These are phyloP conservation scores for Aotearoamyces nothofagi DNA, from an alignment of 2,329 filamentous ascomycete species.

Conservation along the genomic window DNA sequence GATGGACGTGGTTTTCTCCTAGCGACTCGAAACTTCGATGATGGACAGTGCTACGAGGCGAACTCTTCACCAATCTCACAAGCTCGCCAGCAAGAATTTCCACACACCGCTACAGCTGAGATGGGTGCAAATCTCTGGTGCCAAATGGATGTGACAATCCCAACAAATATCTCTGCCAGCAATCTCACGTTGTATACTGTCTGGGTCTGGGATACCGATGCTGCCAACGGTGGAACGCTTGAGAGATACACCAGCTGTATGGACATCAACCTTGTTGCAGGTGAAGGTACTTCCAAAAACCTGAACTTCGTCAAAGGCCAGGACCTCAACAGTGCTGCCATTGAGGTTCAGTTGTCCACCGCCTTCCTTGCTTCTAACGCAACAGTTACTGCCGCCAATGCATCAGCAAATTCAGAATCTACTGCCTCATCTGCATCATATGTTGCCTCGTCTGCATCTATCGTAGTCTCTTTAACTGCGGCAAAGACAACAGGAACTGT, in stretches of 20 bases:
- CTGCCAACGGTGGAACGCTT: conserved; percentile 30
- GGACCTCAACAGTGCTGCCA: conserved; percentile 27
- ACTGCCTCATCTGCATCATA: conserved; percentile 5
- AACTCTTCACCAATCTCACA: conserved; percentile 33
- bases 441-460: conserved; percentile 3
- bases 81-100: conserved; percentile 40
- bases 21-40: conserved; percentile 69
- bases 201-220: conserved; percentile 75
- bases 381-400: conserved; percentile 2
- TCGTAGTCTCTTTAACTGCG: conserved; percentile 4
- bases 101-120: conserved; percentile 31
- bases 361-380: conserved; percentile 12
- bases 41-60: conserved; percentile 76
- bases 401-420: conserved; percentile 5
- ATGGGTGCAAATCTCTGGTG: conserved; percentile 54
- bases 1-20: conserved; percentile 65
- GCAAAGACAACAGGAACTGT: conserved; percentile 6
- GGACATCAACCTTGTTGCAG: conserved; percentile 25
- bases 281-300: conserved; percentile 7
- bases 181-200: conserved; percentile 87
- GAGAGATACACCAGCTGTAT: conserved; percentile 45
- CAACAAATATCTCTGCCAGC: conserved; percentile 43
- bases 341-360: conserved; percentile 25
- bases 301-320: conserved; percentile 21
- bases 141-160: conserved; percentile 68